Conservation (phyloP, 2,329 filamentous ascomycete genomes). For the Fusarium sp. region DNA sequence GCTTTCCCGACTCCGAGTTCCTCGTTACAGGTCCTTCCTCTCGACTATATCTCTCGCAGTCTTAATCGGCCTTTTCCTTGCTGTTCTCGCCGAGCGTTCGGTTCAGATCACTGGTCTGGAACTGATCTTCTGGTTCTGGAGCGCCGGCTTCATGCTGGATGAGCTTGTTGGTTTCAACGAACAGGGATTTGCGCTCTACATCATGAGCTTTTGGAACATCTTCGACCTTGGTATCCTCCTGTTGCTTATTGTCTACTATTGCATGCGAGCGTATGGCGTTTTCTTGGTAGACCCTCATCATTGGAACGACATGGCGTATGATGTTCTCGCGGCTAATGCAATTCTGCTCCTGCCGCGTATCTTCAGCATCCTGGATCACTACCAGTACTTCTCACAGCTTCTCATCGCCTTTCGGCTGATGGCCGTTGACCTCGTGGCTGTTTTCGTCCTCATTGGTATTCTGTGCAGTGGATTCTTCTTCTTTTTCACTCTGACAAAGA, state of each 20-base stretch:
- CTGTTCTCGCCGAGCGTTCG: conserved; percentile 83
- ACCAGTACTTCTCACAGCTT: conserved; percentile 95
- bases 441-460: conserved; percentile 87
- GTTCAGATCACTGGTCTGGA: conserved; percentile 87
- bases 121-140: conserved; percentile 97
- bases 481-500: conserved; percentile 88
- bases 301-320: conserved; percentile 89
- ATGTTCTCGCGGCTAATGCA: conserved; percentile 92
- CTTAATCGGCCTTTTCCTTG: conserved; percentile 86
- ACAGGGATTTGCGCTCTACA: conserved; percentile 95
- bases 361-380: conserved; percentile 94
- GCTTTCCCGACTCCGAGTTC: conserved; percentile 89
- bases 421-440: conserved; percentile 89
- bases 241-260: conserved; percentile 90
- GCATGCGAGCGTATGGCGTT: conserved; percentile 89
- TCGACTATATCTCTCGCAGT: conserved; percentile 90
- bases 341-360: conserved; percentile 91
- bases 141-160: conserved; percentile 95
- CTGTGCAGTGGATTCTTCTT: conserved; percentile 96
- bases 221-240: conserved; percentile 93
- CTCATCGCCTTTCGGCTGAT: conserved; percentile 95
- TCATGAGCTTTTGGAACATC: conserved; percentile 98
- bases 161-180: conserved; percentile 97
- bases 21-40: conserved; percentile 90
- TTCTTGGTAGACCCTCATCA: conserved; percentile 82